Conservation (phyloP, 164 flowering plant species). For the Chimonanthus praecox region DNA sequence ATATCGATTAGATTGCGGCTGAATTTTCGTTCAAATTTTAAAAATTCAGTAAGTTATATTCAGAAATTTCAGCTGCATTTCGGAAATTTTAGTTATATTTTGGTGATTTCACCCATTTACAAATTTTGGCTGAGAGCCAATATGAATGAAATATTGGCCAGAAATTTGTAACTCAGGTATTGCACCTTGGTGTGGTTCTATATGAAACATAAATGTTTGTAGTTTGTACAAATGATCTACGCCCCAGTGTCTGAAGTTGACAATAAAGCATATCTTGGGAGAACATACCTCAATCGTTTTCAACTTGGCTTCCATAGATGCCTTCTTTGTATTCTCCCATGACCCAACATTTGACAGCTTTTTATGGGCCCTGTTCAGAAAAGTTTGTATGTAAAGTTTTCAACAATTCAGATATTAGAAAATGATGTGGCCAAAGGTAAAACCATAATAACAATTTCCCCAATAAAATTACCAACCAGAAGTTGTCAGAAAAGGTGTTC, state of each 20-base stretch:
- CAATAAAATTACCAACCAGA: background rate
- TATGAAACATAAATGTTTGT: background rate
- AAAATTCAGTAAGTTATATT: too few species aligned
- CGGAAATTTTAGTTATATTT: too few species aligned
- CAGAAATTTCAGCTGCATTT: too few species aligned
- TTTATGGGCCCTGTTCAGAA: constrained; percentile 54
- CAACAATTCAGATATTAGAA: background rate
- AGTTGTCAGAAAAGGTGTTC: background rate
- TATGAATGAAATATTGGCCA: background rate
- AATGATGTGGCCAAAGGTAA: background rate
- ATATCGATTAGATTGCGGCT: too few species aligned
- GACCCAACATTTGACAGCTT: constrained; percentile 45
- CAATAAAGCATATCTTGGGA: background rate
- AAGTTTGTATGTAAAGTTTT: background rate
- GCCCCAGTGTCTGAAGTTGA: background rate
- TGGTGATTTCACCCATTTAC: background rate
- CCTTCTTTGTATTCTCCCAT: constrained; percentile 79
- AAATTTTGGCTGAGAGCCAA: background rate
- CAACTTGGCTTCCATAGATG: constrained; percentile 58
- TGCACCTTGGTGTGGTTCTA: background rate
- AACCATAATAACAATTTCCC: background rate
- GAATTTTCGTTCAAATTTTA: too few species aligned
- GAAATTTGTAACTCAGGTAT: background rate
- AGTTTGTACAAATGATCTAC: background rate
- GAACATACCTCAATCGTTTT: constrained; percentile 59